A percentile compares a stretch with the other conserved stretches of the same genome.
Evolutionary conservation across 441 rosid species (phyloP).

Genomic region (Francoa sonchifolia): DNA sequence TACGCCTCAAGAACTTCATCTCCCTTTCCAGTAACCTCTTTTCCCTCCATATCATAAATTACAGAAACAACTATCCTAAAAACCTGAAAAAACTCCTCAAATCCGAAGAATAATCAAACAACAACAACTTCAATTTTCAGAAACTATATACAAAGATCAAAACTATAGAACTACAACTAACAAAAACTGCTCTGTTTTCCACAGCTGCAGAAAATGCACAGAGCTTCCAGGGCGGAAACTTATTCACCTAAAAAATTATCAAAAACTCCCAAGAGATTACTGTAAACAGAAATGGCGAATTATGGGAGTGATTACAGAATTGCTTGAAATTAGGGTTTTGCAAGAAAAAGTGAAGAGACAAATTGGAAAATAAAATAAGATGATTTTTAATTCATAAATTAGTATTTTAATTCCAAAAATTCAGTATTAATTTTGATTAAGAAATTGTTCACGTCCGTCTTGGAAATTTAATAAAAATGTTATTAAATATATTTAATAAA

Average conservation of each 20-base stretch:
- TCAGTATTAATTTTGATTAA: slow-evolving; percentile 61
- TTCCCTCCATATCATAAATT: slow-evolving; percentile 53
- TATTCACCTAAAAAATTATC: slow-evolving; percentile 12
- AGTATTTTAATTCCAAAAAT: slow-evolving; percentile 46
- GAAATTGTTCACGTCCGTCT: slow-evolving; percentile 85
- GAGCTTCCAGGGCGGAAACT: slow-evolving; percentile 33
- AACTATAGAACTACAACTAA: no score
- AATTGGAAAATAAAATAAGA: slow-evolving; percentile 24
- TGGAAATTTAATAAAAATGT: slow-evolving; percentile 41
- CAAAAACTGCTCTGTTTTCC: no score
- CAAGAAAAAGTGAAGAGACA: slow-evolving; percentile 38
- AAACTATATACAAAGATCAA: no score
- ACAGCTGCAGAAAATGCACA: slow-evolving; percentile 29
- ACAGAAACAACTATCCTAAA: slow-evolving; percentile 23
- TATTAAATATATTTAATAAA: slow-evolving; percentile 25
- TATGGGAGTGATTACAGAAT: slow-evolving; percentile 15
- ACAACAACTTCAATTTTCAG: no score
- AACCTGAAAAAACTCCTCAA: no score
- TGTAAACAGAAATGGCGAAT: slow-evolving; percentile 18
- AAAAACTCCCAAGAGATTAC: slow-evolving; percentile 22
- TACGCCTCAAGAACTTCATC: slow-evolving; percentile 38
- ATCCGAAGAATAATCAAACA: no score
- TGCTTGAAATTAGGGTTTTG: slow-evolving; percentile 66
- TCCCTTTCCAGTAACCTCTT: slow-evolving; percentile 35
- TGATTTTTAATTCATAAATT: slow-evolving; percentile 24